A percentile compares a stretch with the other conserved stretches of the same genome.
phyloP scores from a whole-genome alignment of 306 rosid genomes.

The Parietaria judaica region DNA sequence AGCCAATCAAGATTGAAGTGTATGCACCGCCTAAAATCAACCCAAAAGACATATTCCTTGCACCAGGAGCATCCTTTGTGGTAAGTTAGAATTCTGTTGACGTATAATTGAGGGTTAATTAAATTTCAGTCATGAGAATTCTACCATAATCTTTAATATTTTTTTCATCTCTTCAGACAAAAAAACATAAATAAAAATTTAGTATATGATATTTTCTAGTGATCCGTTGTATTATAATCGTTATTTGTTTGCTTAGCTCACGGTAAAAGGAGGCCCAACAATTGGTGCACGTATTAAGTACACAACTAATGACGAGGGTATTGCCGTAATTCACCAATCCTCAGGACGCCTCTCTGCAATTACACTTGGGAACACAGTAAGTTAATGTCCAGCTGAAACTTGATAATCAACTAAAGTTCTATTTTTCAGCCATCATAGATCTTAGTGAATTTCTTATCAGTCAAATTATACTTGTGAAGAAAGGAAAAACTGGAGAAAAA shows the following conservation, averaged over 20 bases:
- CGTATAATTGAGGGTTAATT: no score
- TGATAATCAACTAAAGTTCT: no score
- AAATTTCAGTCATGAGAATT: background rate
- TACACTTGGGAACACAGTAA: constrained; percentile 72
- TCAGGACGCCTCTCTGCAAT: constrained; percentile 60
- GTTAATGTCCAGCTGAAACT: constrained; percentile 26
- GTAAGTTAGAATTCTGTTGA: constrained; percentile 33
- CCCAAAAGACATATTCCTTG: constrained; percentile 62
- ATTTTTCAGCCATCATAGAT: background rate
- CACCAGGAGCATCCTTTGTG: constrained; percentile 81
- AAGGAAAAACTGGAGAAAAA: no score
- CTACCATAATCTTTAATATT: background rate
- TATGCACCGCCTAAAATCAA: constrained; percentile 69
- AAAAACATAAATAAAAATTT: no score
- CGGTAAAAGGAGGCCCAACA: constrained; percentile 82
- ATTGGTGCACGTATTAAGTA: constrained; percentile 59
- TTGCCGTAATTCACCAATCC: constrained; percentile 58
- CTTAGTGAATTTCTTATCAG: background rate
- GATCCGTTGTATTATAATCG: background rate
- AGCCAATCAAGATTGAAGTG: constrained; percentile 76
- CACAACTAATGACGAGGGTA: constrained; percentile 47
- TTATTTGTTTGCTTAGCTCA: constrained; percentile 44
- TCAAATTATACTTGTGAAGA: no score
- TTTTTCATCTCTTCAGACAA: background rate
- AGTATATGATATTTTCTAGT: constrained; percentile 3